Evolutionary conservation across 176 grass and related monocot genomes (phyloP).

Genomic region (Musa beccarii): DNA sequence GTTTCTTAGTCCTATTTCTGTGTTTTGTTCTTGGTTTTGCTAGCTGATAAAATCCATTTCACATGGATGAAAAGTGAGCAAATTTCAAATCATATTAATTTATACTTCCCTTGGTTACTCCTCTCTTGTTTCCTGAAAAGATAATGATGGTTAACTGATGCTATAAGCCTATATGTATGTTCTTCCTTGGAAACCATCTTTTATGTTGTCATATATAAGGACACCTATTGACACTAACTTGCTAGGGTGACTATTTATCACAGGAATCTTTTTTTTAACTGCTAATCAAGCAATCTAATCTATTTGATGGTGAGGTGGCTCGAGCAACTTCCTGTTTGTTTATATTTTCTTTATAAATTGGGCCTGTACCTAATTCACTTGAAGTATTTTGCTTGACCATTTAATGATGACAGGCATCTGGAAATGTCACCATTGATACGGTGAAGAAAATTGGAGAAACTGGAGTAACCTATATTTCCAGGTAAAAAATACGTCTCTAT

Average conservation of each 20-base stretch:
- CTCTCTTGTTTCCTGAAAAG: neutral
- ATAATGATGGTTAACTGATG: neutral
- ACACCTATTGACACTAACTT: neutral
- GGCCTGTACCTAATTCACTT: neutral
- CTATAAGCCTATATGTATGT: neutral
- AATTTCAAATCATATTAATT: neutral
- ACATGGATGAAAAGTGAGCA: neutral
- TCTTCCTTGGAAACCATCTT: neutral
- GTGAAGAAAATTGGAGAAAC: slow-evolving; percentile 93
- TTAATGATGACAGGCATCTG: slow-evolving; percentile 63
- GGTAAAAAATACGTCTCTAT: slow-evolving; percentile 24
- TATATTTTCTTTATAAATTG: neutral
- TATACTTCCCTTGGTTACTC: neutral
- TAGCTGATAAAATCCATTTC: neutral
- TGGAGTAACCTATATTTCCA: slow-evolving; percentile 88
- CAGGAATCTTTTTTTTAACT: too few relatives aligned
- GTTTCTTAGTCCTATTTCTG: too few relatives aligned
- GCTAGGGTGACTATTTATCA: too few relatives aligned
- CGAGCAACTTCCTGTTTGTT: neutral
- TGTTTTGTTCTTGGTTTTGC: too few relatives aligned
- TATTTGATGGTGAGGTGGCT: neutral
- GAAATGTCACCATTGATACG: slow-evolving; percentile 81
- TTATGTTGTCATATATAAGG: neutral
- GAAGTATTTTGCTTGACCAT: neutral
- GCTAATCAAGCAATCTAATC: neutral